Evolutionary conservation across 1,139 yeast genomes (phyloP).

Genomic region (Starmera stellimalicola): DNA sequence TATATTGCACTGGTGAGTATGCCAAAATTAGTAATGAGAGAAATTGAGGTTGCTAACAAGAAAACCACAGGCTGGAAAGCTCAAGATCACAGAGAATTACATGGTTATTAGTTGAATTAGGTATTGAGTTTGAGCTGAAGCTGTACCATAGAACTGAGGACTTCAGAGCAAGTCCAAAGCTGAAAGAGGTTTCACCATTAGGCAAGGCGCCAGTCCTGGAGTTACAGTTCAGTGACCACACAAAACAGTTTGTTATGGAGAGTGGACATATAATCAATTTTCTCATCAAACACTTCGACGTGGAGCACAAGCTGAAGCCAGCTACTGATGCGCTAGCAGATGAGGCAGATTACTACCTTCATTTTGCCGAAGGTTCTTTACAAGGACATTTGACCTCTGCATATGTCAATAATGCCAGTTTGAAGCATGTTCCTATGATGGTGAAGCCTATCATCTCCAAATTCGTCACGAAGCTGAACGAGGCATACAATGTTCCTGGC

Average conservation of each 20-base stretch:
- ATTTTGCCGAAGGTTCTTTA: constrained; percentile 49
- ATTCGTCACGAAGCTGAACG: constrained; percentile 32
- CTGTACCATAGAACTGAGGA: constrained; percentile 35
- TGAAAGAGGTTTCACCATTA: constrained; percentile 43
- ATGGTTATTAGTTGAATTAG: constrained; percentile 48
- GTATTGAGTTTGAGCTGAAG: constrained; percentile 40
- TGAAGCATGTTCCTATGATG: constrained; percentile 36
- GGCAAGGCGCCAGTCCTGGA: constrained; percentile 51
- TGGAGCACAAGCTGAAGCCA: constrained; percentile 25
- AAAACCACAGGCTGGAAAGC: constrained; percentile 32
- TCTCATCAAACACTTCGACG: constrained; percentile 34
- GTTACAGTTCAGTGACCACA: constrained; percentile 29
- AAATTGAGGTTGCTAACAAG: neutral
- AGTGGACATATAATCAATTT: constrained; percentile 38
- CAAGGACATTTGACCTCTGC: constrained; percentile 38
- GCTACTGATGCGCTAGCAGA: constrained; percentile 22
- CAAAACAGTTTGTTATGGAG: constrained; percentile 29
- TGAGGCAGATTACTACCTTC: constrained; percentile 39
- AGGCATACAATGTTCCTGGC: constrained; percentile 31
- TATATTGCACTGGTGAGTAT: constrained; percentile 6
- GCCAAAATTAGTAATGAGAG: no score
- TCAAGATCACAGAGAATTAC: constrained; percentile 46
- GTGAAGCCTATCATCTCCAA: constrained; percentile 29
- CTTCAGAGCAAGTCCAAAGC: constrained; percentile 28
- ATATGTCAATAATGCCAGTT: constrained; percentile 30